Evolutionary conservation across 805 yeast genomes (phyloP).

Genomic region (Candida silvicultrix): DNA sequence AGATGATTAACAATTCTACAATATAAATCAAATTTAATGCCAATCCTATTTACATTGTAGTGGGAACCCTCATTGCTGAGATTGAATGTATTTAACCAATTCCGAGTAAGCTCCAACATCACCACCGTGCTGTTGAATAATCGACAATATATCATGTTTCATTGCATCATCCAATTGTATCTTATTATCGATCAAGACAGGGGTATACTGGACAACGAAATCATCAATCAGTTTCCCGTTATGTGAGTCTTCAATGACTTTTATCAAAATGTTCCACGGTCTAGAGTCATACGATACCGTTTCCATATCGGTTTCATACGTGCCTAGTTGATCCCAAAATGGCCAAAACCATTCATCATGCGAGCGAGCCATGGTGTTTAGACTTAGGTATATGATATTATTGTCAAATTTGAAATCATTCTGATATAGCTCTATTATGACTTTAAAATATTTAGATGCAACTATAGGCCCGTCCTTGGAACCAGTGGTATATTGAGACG

Average conservation of each 20-base stretch:
- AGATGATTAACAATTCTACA: constrained; percentile 2
- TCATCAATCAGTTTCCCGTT: constrained; percentile 1
- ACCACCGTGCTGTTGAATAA: background rate
- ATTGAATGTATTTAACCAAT: background rate
- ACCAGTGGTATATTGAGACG: background rate
- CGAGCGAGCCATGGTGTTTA: background rate
- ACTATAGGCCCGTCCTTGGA: background rate
- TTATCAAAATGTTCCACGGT: background rate
- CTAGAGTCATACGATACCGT: background rate
- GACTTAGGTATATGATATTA: background rate
- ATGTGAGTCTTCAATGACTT: background rate
- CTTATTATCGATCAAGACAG: constrained; percentile 3
- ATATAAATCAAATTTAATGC: background rate
- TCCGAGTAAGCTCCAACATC: background rate
- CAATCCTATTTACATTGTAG: background rate
- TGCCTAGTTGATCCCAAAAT: background rate
- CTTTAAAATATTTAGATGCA: background rate
- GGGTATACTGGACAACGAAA: background rate
- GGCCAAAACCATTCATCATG: background rate
- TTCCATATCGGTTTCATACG: background rate
- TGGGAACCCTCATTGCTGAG: background rate
- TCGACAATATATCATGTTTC: background rate
- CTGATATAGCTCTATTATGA: background rate
- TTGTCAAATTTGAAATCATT: background rate
- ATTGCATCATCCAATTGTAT: constrained; percentile 8